Evolutionary conservation across 208 protist species (phyloP).

Genomic region (Leishmania arabica): DNA sequence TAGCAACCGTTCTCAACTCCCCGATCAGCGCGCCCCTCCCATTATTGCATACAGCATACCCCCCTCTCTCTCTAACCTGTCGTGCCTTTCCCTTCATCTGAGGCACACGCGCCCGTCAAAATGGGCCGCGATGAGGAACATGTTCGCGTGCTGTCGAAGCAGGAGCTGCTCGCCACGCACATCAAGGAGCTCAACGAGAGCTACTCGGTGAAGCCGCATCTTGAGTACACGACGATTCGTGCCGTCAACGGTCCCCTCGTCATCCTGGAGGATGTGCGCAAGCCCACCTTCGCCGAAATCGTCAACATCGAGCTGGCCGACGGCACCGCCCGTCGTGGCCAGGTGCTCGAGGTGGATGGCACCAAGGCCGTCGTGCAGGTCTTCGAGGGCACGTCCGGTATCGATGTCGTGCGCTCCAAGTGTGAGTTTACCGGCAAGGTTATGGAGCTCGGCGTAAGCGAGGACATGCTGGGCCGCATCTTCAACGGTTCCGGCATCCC

Average conservation of each 20-base stretch:
- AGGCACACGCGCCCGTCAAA: conserved; percentile 11
- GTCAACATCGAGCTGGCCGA: conserved; percentile 99
- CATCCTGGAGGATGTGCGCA: conserved; percentile 99
- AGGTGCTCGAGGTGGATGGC: conserved; percentile 99
- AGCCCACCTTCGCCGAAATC: conserved; percentile 99
- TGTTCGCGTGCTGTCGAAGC: conserved; percentile 80
- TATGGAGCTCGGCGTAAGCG: conserved; percentile 98
- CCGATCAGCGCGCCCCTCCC: not conserved
- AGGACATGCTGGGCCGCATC: conserved; percentile 99
- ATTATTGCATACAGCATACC: not conserved
- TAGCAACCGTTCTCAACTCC: not conserved
- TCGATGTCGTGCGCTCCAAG: conserved; percentile 96
- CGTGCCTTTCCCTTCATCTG: not conserved
- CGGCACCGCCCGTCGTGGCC: conserved; percentile 94
- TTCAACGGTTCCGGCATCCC: conserved; percentile 99
- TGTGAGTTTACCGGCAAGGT: conserved; percentile 99
- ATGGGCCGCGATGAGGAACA: conserved; percentile 56
- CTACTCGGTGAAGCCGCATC: conserved; percentile 86
- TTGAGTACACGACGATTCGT: conserved; percentile 99
- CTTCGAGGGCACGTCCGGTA: conserved; percentile 99
- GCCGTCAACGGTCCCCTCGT: conserved; percentile 99
- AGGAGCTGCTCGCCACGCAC: conserved; percentile 81
- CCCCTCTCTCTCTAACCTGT: not conserved
- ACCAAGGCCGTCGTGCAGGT: conserved; percentile 99
- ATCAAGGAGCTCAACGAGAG: conserved; percentile 68